phyloP scores from a whole-genome alignment of 2,329 filamentous ascomycete genomes.

The Cercospora zeae-maydis region DNA sequence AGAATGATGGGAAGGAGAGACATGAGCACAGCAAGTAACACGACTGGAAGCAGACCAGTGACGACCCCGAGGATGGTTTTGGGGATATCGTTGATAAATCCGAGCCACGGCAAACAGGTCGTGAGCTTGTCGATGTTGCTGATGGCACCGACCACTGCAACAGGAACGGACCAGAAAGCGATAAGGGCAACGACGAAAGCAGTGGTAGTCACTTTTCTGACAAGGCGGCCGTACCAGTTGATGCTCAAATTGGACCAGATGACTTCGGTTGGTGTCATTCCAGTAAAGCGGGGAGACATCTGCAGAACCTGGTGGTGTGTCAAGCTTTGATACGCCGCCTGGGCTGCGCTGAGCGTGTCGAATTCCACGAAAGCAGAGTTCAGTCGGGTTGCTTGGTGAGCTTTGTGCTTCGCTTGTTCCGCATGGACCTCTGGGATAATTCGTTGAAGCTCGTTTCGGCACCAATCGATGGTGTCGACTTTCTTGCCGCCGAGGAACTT shows the following conservation, averaged over 20 bases:
- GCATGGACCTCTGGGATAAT: constrained; percentile 69
- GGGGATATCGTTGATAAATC: constrained; percentile 72
- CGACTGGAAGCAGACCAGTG: constrained; percentile 75
- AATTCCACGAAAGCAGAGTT: constrained; percentile 92
- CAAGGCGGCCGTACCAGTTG: constrained; percentile 78
- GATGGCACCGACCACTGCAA: constrained; percentile 77
- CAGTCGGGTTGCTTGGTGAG: constrained; percentile 60
- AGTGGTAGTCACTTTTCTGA: constrained; percentile 66
- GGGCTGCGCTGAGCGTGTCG: constrained; percentile 73
- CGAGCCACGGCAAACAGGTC: constrained; percentile 56
- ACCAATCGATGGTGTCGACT: constrained; percentile 93
- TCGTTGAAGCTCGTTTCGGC: constrained; percentile 70
- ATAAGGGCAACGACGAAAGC: constrained; percentile 74
- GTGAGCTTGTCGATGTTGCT: constrained; percentile 71
- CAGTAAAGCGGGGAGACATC: constrained; percentile 81
- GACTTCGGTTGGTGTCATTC: constrained; percentile 75
- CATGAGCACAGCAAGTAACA: constrained; percentile 79
- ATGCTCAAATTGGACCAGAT: constrained; percentile 84
- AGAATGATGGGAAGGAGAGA: constrained; percentile 79
- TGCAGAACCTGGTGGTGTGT: constrained; percentile 83
- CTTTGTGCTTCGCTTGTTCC: constrained; percentile 63
- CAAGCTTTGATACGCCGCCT: constrained; percentile 80
- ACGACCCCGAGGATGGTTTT: constrained; percentile 71
- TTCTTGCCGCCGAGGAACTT: constrained; percentile 76
- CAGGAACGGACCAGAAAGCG: constrained; percentile 78